Evolutionary conservation across 2,329 filamentous ascomycete genomes (phyloP), one percentile per base, ranked within the genome.

Genomic region (Waltergamsia citrina): DNA sequence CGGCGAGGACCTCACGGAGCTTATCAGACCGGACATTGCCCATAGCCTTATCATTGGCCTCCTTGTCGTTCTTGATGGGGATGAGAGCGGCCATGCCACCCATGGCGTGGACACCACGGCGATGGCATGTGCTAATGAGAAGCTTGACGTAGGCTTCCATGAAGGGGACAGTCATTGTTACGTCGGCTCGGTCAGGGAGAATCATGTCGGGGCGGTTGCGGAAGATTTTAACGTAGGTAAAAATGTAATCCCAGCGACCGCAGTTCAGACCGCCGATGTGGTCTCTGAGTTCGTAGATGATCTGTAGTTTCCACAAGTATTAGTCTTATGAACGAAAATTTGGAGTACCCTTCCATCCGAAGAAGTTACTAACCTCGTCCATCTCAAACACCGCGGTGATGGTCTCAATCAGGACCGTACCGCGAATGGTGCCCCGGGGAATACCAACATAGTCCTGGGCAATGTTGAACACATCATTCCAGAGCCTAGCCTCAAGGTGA

Each of bases 181-280:
- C 83, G 34, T 74, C 71, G 37, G 77, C 76, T 39, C 86, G 81
- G 57, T 94, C 85, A n/a, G 86, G 86, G 10, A 94, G 77, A 38
- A 93, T 75, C 54, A 93, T 94, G 61, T 79, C 76, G 43, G 81
- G 70, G 65, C 92, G 85, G 49, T 92, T 75, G 52, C 86, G 82
- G 80, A 93, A 92, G 59, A 87, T 88, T 73, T 94, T 94, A 69
- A 94, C 92, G 50, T 86, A 83, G 54, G 79, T 87, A 71, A 94
- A 94, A 62, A 94, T 94, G 68, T 94, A 94, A 55, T 94, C 86
- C 86, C 86, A 94, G 43, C 86, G 78, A 43, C 86, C 86, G 62
- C 86, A 94, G 74, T 94, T 94, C 49, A 94, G 72, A 31, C 86
- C 86, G 5, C 85, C 80, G 54, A 78, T 85, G 67, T 94, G 86